Evolutionary conservation across 1,284 basidiomycete genomes (phyloP).

Genomic region (Melanopsichium pennsylvanicum): DNA sequence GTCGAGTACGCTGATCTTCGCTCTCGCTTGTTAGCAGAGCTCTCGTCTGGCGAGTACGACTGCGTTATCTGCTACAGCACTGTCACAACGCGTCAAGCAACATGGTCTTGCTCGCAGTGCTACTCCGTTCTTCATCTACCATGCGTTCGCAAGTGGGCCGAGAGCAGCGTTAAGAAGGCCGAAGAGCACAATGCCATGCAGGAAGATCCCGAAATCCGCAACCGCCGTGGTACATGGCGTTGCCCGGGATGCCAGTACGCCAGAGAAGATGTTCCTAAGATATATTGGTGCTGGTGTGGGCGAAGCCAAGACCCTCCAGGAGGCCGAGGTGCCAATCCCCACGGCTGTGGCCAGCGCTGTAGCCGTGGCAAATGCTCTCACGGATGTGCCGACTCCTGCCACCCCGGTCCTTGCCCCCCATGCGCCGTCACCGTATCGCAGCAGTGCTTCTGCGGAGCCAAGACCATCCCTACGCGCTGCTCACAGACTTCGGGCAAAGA

Average conservation of each 20-base stretch:
- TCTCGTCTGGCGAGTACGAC: constrained; percentile 60
- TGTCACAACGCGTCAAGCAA: constrained; percentile 51
- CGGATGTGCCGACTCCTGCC: constrained; percentile 59
- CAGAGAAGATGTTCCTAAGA: constrained; percentile 53
- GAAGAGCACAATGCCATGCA: constrained; percentile 64
- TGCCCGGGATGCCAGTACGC: constrained; percentile 64
- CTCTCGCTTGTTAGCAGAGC: constrained; percentile 57
- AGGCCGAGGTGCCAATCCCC: constrained; percentile 46
- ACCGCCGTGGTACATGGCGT: constrained; percentile 58
- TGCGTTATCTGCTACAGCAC: constrained; percentile 63
- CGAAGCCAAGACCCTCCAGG: constrained; percentile 48
- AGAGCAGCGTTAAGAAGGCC: constrained; percentile 58
- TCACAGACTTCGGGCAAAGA: constrained; percentile 51
- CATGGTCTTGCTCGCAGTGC: constrained; percentile 63
- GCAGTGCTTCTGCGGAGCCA: constrained; percentile 61
- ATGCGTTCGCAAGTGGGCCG: constrained; percentile 63
- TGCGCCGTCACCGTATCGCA: constrained; percentile 60
- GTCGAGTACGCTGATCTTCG: constrained; percentile 60
- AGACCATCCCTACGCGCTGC: constrained; percentile 54
- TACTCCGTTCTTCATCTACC: constrained; percentile 59
- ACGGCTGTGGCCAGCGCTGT: constrained; percentile 60
- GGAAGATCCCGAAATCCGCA: constrained; percentile 58
- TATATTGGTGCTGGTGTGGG: constrained; percentile 63
- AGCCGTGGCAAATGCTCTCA: constrained; percentile 55
- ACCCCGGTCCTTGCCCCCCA: constrained; percentile 63